Conservation (phyloP, 2,329 filamentous ascomycete genomes). For the Penicillium rolfsii region DNA sequence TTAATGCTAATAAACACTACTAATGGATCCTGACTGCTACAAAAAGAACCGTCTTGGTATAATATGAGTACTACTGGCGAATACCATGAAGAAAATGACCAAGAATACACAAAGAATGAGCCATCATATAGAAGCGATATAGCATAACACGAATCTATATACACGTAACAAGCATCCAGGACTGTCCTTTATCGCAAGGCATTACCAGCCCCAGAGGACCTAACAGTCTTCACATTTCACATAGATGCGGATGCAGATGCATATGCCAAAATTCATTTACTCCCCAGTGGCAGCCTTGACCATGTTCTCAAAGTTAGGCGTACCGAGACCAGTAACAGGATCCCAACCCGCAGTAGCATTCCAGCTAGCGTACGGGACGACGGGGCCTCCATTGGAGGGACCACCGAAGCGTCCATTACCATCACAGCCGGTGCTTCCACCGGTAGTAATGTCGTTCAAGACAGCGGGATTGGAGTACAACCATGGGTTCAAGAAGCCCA, state of each 20-base stretch:
- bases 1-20: too few relatives aligned
- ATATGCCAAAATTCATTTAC: neutral
- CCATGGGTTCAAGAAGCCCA: constrained; percentile 66
- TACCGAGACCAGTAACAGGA: constrained; percentile 52
- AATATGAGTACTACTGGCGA: too few relatives aligned
- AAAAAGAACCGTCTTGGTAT: too few relatives aligned
- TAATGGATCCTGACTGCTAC: too few relatives aligned
- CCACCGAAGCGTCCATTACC: constrained; percentile 49
- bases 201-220: neutral
- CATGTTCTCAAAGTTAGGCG: constrained; percentile 37
- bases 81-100: neutral
- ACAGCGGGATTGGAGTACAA: constrained; percentile 52
- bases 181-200: neutral
- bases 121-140: neutral
- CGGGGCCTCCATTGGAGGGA: constrained; percentile 41
- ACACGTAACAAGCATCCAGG: neutral
- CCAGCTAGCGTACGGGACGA: constrained; percentile 54
- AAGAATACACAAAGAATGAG: neutral
- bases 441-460: constrained; percentile 54
- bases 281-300: constrained; percentile 17
- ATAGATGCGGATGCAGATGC: too few relatives aligned
- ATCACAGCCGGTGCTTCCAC: constrained; percentile 53
- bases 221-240: neutral
- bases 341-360: constrained; percentile 57
- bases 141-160: neutral